Evolutionary conservation across 768 basidiomycete genomes (phyloP), one percentile per base, ranked within the genome.

Genomic region (Suillus hirtellus): DNA sequence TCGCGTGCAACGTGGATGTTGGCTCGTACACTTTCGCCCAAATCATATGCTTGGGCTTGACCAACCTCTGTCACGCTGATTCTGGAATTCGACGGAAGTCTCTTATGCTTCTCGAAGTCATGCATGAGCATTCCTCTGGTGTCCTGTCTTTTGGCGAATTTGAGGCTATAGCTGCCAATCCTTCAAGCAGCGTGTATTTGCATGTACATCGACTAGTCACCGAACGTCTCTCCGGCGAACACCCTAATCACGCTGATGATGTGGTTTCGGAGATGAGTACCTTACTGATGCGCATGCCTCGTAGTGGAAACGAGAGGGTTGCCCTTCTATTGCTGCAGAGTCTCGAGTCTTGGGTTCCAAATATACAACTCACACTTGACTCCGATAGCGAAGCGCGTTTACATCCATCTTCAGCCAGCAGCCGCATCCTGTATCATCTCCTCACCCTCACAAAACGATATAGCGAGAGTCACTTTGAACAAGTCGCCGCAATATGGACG

Each of bases 381-480:
- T 78, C 80, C 1, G 85, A 88, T 60, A 85, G 86, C 64, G 76
- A 79, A 47, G 65, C 65, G 15, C 71, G 61, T 53, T 49, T 72
- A 60, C 60, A 66, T 12, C 63, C 76, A 60, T 74, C 75, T 9
- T 49, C 68, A 2, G 84, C 87, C 52, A 91, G 89, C 2, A 80
- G 84, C 59, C 77, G 83, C 14, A 86, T 88, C 19, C 80, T 96
- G 12, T 90, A 90, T 69, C 89, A 96, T 71, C 80, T 97, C 24
- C 87, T 95, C 66, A 84, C 89, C n/a, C 80, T 98, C 63, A 93
- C 92, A 34, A 77, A 90, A 54, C 86, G 89, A 60, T 93, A 89
- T 69, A 83, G 84, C 10, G 83, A 89, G 64, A 84, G 78, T 31
- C 88, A 95, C 67, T 82, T 93, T 2, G 91, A 93, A 66, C 93